Evolutionary conservation across 164 flowering plant genomes (phyloP), one percentile per base, ranked within the genome.

Genomic region (Echeveria elegans): DNA sequence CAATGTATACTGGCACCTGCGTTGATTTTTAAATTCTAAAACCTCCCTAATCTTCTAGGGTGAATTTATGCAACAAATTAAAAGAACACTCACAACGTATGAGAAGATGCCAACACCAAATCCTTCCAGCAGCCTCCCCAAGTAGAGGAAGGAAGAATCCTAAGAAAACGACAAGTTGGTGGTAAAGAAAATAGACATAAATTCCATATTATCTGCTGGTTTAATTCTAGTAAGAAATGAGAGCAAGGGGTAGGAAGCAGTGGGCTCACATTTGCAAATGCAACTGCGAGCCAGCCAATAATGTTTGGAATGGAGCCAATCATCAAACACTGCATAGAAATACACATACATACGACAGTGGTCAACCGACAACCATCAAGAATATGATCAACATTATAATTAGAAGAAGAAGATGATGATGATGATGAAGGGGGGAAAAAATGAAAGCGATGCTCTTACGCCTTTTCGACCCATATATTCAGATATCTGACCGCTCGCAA

Each of bases 221-320:
- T 34, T 34, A 34, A 34, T 3, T 34, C 7, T 34, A 34, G n/a
- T n/a, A n/a, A n/a, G n/a, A 34, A 7, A 34, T 34, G 37, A 34
- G 7, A 34, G 37, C 37, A 34, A 34, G 7, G 37, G 7, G 37
- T 34, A 34, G 37, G 7, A 34, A 3, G n/a, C n/a, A n/a, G 37
- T 34, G 37, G 7, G 37, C 3, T 34, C 7, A 34, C 37, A 34
- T 34, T 34, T 34, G 37, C 37, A 34, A 34, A 34, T 34, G 37
- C 37, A 3, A 34, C 83, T 11, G 79, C 74, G 0, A 87, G 81
- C 92, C 92, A 87, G 37, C 92, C 89, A 19, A 85, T 80, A 10
- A 87, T 84, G 68, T 85, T 87, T 14, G 92, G 92, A 50, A 87
- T 77, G 8, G 92, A 69, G 45, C 88, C 92, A 75, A 87, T 81